Conservation (phyloP, 192 early-diverging fungal genomes). For the Entophlyctis luteolus region DNA sequence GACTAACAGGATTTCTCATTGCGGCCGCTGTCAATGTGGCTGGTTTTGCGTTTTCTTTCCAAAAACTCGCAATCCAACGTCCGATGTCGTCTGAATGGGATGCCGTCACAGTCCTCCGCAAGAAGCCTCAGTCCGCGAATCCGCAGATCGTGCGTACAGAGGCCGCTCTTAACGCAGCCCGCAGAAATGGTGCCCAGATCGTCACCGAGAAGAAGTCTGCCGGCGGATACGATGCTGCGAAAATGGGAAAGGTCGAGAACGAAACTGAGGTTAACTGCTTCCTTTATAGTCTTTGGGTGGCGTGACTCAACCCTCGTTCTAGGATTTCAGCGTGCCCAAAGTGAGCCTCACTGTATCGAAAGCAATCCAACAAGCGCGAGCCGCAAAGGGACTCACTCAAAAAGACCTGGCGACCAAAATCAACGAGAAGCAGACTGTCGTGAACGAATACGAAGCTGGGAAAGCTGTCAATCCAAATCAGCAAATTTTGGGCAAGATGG, state of each 20-base stretch:
- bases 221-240: conserved; percentile 41
- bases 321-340: conserved; percentile 52
- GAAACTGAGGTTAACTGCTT: conserved; percentile 71
- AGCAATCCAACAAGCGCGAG: conserved; percentile 78
- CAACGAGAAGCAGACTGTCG: conserved; percentile 88
- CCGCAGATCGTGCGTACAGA: conserved; percentile 57
- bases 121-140: conserved; percentile 52
- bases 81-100: conserved; percentile 65
- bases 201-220: conserved; percentile 70
- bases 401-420: conserved; percentile 85
- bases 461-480: conserved; percentile 82
- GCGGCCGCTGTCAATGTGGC: too few species aligned
- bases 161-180: conserved; percentile 70
- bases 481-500: conserved; percentile 83
- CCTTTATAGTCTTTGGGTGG: too few species aligned
- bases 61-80: too few species aligned
- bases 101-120: conserved; percentile 72
- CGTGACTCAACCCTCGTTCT: too few species aligned
- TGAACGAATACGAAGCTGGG: conserved; percentile 87
- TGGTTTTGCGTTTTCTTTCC: too few species aligned
- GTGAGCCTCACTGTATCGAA: conserved; percentile 70
- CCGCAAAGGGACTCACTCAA: conserved; percentile 72
- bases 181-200: conserved; percentile 66
- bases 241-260: conserved; percentile 82
- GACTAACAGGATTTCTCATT: too few species aligned